Evolutionary conservation across 768 basidiomycete species (phyloP).

Genomic region (Boletus insuetus): DNA sequence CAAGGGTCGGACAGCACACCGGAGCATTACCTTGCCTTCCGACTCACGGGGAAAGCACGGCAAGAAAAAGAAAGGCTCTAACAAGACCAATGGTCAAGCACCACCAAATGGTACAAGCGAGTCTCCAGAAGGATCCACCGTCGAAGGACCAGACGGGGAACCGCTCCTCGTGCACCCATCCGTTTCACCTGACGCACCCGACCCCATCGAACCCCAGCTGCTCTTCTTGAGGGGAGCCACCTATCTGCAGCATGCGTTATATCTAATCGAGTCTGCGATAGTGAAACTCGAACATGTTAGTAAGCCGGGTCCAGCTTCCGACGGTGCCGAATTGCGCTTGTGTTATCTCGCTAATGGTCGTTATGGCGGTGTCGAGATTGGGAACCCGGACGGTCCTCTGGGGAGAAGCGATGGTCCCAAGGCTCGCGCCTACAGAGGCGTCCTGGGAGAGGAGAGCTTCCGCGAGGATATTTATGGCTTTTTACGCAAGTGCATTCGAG

Average conservation of each 20-base stretch:
- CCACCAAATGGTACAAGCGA: slow-evolving; percentile 65
- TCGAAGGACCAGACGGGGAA: slow-evolving; percentile 51
- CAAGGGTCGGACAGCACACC: slow-evolving; percentile 58
- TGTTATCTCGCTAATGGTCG: slow-evolving; percentile 72
- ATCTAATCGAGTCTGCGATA: slow-evolving; percentile 70
- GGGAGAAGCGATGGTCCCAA: slow-evolving; percentile 59
- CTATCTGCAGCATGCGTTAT: slow-evolving; percentile 75
- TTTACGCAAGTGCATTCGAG: slow-evolving; percentile 73
- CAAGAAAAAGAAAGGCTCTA: slow-evolving; percentile 53
- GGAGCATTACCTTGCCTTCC: slow-evolving; percentile 37
- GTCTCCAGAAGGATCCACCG: slow-evolving; percentile 36
- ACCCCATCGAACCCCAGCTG: slow-evolving; percentile 83
- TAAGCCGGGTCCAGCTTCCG: slow-evolving; percentile 49
- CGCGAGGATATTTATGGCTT: slow-evolving; percentile 58
- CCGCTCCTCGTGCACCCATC: slow-evolving; percentile 64
- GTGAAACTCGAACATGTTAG: slow-evolving; percentile 67
- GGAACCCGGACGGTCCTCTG: slow-evolving; percentile 75
- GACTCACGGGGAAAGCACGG: slow-evolving; percentile 43
- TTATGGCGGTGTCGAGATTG: slow-evolving; percentile 85
- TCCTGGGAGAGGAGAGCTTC: slow-evolving; percentile 53
- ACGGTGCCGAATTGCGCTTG: slow-evolving; percentile 74
- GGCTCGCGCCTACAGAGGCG: slow-evolving; percentile 57
- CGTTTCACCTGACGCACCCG: slow-evolving; percentile 72
- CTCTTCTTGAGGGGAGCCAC: slow-evolving; percentile 82
- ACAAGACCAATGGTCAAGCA: slow-evolving; percentile 58